Evolutionary conservation across 345 rosid species (phyloP).

Genomic region (Excoecaria agallocha): DNA sequence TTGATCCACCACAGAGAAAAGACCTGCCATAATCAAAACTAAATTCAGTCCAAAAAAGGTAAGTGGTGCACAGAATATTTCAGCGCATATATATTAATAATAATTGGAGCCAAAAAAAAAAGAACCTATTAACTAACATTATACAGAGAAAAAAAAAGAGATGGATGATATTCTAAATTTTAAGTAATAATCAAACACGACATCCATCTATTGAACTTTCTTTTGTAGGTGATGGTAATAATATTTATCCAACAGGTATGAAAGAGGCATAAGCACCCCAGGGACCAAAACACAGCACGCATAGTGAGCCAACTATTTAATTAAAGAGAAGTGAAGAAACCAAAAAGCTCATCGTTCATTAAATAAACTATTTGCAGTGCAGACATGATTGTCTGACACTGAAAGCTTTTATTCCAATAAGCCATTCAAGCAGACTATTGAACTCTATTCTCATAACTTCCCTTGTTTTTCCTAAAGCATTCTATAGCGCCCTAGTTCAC

Average conservation of each 20-base stretch:
- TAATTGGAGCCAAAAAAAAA: no score
- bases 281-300: no score
- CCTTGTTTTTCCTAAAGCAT: no score
- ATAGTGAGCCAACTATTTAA: background rate
- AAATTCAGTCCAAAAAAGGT: background rate
- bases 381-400: background rate
- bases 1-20: conserved; percentile 46
- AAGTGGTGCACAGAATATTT: background rate
- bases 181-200: background rate
- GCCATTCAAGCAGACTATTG: no score
- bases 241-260: background rate
- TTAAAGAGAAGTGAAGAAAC: background rate
- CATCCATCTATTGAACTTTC: background rate
- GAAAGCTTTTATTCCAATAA: no score
- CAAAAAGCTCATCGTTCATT: background rate
- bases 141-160: no score
- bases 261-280: background rate
- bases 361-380: background rate
- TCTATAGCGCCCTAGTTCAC: no score
- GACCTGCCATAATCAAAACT: conserved; percentile 23
- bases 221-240: background rate
- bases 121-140: no score
- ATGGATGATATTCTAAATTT: background rate
- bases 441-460: no score
- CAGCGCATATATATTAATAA: background rate